Base-by-base conservation (phyloP, 306 rosid genomes). In the Adenanthera pavonina region DNA sequence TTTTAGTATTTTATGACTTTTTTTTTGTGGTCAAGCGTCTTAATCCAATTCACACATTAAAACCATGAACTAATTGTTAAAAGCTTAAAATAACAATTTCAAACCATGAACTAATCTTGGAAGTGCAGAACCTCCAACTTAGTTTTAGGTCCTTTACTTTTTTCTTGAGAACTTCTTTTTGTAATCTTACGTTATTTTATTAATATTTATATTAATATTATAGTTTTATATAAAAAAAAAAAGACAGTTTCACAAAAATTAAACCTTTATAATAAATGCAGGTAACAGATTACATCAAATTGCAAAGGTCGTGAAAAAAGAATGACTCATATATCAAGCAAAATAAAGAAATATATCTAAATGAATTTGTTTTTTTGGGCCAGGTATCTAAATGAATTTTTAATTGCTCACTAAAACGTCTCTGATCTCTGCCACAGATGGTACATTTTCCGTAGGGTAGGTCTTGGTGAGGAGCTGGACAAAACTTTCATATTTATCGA, bases 401-500 rank as follows among this genome's bases (percentile, higher is more conserved):
- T 87, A 93, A 95, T 92, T 85, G 80, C 89, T 69, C 52, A 89
- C 91, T 86, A 95, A 64, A 74, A 92, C 89, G 2, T 89, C 93
- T 85, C 88, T 88, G 93, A 93, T 86, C 80, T 93, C 98, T 48
- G 62, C 36, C 8, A 88, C 94, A 17, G 94, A 68, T 52, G 85
- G 93, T 69, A 95, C 78, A 8, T 59, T 78, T 87, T 95, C 98
- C 0, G 89, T 46, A 8, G 97, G 99, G 91, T 95, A 93, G 59
- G 94, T 90, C 89, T 89, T 95, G 80, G 90, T 88, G 17, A 88
- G 92, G 47, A 95, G 96, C 81, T 90, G 98, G 20, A 85, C 98
- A 78, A 95, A 95, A 69, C 89, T 90, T 44, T 91, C 97, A 74
- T 92, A 95, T 85, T 95, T 95, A 78, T 92, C 98, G 14, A 95